A percentile compares a stretch with the other conserved stretches of the same genome.
These are phyloP conservation scores for Dryadomyces quercus-mongolicae DNA, from an alignment of 2,329 filamentous ascomycete species.

Conservation along the genomic window DNA sequence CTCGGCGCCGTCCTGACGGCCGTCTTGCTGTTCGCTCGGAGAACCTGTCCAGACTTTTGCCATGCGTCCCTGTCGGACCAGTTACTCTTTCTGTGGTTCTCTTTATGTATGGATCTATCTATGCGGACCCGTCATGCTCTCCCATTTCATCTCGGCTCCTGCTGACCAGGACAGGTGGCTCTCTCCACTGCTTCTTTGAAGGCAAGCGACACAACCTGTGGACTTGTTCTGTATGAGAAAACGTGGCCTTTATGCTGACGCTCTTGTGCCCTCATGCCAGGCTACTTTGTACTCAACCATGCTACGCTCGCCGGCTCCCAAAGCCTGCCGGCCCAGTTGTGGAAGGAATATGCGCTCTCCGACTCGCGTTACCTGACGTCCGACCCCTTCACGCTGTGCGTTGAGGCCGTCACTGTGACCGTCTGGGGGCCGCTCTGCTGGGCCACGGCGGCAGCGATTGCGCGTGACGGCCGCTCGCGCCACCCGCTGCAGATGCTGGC, in stretches of 20 bases:
- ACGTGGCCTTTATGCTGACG: neutral
- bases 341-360: conserved; percentile 84
- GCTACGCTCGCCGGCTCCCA: conserved; percentile 52
- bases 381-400: conserved; percentile 74
- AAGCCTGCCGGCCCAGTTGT: conserved; percentile 69
- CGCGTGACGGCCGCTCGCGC: conserved; percentile 21
- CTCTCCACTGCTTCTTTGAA: conserved; percentile 73
- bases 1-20: conserved; percentile 23
- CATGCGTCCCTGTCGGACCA: conserved; percentile 25
- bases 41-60: conserved; percentile 9
- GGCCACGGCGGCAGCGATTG: conserved; percentile 32
- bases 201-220: conserved; percentile 35
- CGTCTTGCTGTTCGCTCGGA: conserved; percentile 18
- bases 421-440: conserved; percentile 48
- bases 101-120: conserved; percentile 32
- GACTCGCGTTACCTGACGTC: conserved; percentile 79
- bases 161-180: conserved; percentile 34
- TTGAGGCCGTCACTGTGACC: conserved; percentile 69
- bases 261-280: conserved; percentile 20
- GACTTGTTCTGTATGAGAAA: neutral
- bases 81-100: conserved; percentile 39
- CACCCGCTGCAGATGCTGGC: conserved; percentile 39
- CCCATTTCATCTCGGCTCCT: neutral
- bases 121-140: neutral
- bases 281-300: conserved; percentile 68